phyloP scores from a whole-genome alignment of 1,284 basidiomycete species.

The Singerocomus inundabilis region DNA sequence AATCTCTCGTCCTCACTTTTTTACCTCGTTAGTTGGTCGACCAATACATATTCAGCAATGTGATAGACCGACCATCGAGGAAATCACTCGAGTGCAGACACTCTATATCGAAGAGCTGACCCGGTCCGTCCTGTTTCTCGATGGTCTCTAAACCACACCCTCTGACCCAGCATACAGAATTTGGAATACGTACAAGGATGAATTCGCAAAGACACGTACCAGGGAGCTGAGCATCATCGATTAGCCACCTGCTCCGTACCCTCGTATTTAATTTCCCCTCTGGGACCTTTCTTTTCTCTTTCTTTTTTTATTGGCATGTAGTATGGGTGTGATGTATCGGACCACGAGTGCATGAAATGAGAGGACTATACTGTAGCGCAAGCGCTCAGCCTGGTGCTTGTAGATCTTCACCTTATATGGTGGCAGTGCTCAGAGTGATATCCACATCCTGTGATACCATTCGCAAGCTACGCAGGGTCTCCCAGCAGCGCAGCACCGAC shows the following conservation, averaged over 20 bases:
- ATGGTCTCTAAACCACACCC: background rate
- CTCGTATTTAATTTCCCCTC: background rate
- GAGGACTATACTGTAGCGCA: too few species aligned
- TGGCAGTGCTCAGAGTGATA: too few species aligned
- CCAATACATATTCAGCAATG: constrained; percentile 82
- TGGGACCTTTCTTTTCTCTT: background rate
- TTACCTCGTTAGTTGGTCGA: constrained; percentile 64
- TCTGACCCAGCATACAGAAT: constrained; percentile 54
- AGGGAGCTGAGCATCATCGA: constrained; percentile 75
- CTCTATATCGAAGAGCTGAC: constrained; percentile 91
- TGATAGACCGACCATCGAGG: constrained; percentile 79
- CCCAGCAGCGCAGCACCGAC: background rate
- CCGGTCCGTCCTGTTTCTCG: constrained; percentile 48
- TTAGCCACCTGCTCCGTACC: constrained; percentile 30
- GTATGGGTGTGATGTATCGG: background rate
- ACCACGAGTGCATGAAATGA: background rate
- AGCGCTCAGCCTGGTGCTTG: too few species aligned
- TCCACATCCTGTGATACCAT: too few species aligned
- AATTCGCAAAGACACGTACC: constrained; percentile 74
- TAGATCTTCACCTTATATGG: too few species aligned
- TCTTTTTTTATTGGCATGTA: background rate
- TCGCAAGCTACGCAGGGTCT: background rate
- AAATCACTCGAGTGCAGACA: constrained; percentile 78
- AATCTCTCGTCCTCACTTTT: background rate
- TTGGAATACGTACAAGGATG: constrained; percentile 92